Evolutionary conservation across 2,329 filamentous ascomycete genomes (phyloP).

Genomic region (Beauveria scarabaeidicola): DNA sequence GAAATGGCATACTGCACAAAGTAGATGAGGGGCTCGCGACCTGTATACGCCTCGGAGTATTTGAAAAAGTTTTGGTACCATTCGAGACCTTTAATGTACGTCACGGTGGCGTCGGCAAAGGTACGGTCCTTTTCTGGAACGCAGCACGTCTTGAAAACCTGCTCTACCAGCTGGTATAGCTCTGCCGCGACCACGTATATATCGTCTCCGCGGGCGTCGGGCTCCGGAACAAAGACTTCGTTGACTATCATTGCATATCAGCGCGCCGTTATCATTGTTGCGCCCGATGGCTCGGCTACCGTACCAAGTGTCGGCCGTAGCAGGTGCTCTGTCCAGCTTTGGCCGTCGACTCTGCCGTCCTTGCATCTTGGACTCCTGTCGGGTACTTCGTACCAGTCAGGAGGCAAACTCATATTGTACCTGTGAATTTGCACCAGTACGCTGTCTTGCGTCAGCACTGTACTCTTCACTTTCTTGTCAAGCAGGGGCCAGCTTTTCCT

Average conservation of each 20-base stretch:
- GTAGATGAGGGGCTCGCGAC: neutral
- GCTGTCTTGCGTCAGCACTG: neutral
- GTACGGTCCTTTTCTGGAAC: neutral
- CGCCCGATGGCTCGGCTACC: too few species aligned
- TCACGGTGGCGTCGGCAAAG: neutral
- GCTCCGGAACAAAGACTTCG: neutral
- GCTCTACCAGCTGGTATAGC: neutral
- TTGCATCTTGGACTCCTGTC: neutral
- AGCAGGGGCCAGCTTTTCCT: neutral
- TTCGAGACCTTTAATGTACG: neutral
- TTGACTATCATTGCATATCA: neutral
- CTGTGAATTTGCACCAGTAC: neutral
- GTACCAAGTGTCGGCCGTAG: neutral
- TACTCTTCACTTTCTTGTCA: too few species aligned
- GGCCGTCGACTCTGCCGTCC: neutral
- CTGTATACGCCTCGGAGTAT: neutral
- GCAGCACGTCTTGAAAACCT: conserved; percentile 3
- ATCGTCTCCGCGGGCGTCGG: neutral
- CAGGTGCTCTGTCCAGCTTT: neutral
- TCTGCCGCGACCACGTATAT: neutral
- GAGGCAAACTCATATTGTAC: neutral
- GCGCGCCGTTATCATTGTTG: neutral
- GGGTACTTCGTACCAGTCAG: too few species aligned
- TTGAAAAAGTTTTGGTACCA: conserved; percentile 6
- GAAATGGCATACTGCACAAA: neutral